Evolutionary conservation across 495 filamentous ascomycete genomes (phyloP).

Genomic region (Jackrogersella multiformis): DNA sequence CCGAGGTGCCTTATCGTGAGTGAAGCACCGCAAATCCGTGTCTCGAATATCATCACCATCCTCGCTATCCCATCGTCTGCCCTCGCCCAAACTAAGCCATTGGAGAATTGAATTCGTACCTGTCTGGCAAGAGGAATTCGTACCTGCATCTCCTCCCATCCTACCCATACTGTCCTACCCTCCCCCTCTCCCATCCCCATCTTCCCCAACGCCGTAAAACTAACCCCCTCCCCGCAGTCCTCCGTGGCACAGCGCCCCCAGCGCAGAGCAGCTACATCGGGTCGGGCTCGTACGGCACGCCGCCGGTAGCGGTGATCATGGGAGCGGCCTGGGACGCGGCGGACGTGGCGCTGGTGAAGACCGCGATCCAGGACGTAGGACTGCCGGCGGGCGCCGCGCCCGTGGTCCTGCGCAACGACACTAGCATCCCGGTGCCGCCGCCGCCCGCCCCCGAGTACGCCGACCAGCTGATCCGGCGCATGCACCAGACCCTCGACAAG

Average conservation of each 20-base stretch:
- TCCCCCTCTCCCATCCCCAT: background rate
- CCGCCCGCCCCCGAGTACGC: slow-evolving; percentile 27
- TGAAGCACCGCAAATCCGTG: background rate
- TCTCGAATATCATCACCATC: background rate
- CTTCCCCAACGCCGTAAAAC: background rate
- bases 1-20: slow-evolving; percentile 26
- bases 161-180: background rate
- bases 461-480: slow-evolving; percentile 25
- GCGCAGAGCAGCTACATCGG: slow-evolving; percentile 28
- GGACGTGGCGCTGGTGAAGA: slow-evolving; percentile 10
- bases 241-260: slow-evolving; percentile 16
- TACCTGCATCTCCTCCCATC: background rate
- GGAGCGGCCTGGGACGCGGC: slow-evolving; percentile 24
- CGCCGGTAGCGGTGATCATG: slow-evolving; percentile 25
- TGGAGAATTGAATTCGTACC: too few relatives aligned
- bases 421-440: slow-evolving; percentile 8
- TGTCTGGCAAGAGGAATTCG: too few relatives aligned
- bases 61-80: background rate
- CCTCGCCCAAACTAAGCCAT: background rate
- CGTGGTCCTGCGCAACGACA: slow-evolving; percentile 28
- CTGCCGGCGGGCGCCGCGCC: background rate
- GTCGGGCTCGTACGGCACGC: background rate
- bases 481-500: slow-evolving; percentile 10
- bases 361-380: slow-evolving; percentile 10
- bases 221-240: slow-evolving; percentile 13